phyloP scores from a whole-genome alignment of 1,284 basidiomycete genomes.

The Naganishia cerealis region DNA sequence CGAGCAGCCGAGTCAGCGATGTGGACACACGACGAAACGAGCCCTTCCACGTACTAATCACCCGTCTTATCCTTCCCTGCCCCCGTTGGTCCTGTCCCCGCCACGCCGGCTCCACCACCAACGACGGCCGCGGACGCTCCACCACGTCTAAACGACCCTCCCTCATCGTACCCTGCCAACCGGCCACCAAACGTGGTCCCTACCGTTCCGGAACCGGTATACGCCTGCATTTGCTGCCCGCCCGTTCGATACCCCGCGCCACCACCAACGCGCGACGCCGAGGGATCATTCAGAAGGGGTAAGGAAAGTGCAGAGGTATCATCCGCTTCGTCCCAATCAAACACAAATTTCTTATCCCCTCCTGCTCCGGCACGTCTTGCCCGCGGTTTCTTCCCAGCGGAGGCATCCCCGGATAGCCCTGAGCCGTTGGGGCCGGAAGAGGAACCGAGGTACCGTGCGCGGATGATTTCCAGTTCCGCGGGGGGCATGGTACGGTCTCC shows the following conservation, averaged over 20 bases:
- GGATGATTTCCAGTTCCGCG: slow-evolving; percentile 71
- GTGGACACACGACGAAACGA: neutral
- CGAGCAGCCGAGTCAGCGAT: neutral
- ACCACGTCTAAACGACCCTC: slow-evolving; percentile 55
- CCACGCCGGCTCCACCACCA: slow-evolving; percentile 2
- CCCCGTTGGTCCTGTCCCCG: slow-evolving; percentile 30
- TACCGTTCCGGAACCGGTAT: slow-evolving; percentile 63
- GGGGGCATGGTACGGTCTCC: slow-evolving; percentile 51
- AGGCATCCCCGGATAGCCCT: neutral
- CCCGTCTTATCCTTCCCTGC: slow-evolving; percentile 41
- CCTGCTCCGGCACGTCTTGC: slow-evolving; percentile 71
- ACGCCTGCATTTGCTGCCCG: slow-evolving; percentile 65
- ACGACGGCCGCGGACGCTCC: slow-evolving; percentile 32
- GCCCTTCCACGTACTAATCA: slow-evolving; percentile 46
- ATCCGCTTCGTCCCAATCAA: slow-evolving; percentile 94
- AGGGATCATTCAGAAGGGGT: neutral
- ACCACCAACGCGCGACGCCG: slow-evolving; percentile 44
- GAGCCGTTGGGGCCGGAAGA: slow-evolving; percentile 27
- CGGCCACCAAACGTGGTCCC: slow-evolving; percentile 83
- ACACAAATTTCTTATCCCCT: slow-evolving; percentile 79
- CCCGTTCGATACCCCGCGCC: slow-evolving; percentile 1
- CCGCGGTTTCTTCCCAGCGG: slow-evolving; percentile 86
- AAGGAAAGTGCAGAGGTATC: slow-evolving; percentile 65
- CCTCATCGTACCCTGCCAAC: slow-evolving; percentile 81
- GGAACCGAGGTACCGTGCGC: slow-evolving; percentile 81